phyloP scores from a whole-genome alignment of 805 yeast species.

The Candida glaebosa region DNA sequence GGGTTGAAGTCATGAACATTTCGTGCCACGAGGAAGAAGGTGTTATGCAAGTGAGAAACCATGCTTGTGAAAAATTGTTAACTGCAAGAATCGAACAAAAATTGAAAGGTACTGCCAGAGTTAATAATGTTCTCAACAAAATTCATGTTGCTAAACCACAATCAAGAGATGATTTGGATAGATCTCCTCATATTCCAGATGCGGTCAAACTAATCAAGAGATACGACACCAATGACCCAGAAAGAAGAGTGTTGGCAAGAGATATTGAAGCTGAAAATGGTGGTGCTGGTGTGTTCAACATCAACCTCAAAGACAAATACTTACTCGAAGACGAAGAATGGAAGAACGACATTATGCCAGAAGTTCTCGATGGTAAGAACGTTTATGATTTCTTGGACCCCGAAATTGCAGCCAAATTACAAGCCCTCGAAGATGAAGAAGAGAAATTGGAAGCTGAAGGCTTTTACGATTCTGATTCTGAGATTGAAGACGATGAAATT shows the following conservation, averaged over 20 bases:
- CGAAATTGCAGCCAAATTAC: constrained; percentile 88
- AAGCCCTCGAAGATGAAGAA: constrained; percentile 96
- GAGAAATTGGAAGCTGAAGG: constrained; percentile 92
- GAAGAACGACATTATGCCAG: constrained; percentile 98
- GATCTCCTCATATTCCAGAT: constrained; percentile 83
- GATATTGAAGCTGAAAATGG: constrained; percentile 94
- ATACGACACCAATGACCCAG: constrained; percentile 77
- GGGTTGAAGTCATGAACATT: constrained; percentile 88
- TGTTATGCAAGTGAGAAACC: constrained; percentile 92
- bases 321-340: constrained; percentile 93
- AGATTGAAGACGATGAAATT: constrained; percentile 53
- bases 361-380: constrained; percentile 90
- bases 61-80: constrained; percentile 94
- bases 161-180: constrained; percentile 78
- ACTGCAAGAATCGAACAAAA: constrained; percentile 96
- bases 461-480: constrained; percentile 82
- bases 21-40: constrained; percentile 94
- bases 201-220: constrained; percentile 56
- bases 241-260: constrained; percentile 75
- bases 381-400: constrained; percentile 97
- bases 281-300: constrained; percentile 97
- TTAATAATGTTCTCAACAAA: constrained; percentile 84
- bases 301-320: constrained; percentile 90
- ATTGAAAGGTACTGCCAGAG: constrained; percentile 87
- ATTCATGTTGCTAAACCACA: constrained; percentile 92